Base-by-base conservation (phyloP, 2,329 filamentous ascomycete genomes). In the Pseudogymnoascus sp. region DNA sequence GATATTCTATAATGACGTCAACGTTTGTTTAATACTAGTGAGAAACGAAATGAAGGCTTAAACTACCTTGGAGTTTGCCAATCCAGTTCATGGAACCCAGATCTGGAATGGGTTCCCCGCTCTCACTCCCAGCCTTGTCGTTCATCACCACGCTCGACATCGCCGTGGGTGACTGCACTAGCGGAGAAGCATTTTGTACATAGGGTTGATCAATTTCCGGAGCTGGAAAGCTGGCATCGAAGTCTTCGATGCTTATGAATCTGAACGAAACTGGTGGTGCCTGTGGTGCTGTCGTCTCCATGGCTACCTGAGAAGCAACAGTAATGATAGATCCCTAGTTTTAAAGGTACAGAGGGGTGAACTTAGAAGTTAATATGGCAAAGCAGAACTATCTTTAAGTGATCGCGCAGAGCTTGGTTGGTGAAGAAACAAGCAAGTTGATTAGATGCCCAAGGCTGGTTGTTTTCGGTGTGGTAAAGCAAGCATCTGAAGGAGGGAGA, bases 61-160 rank as follows among this genome's bases (percentile, higher is more conserved):
- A n/a, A 59, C 58, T 58, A 70, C 70, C 68, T 4, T 64, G 58
- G 7, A 72, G 61, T 59, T 50, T 68, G 35, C 68, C 68, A 41
- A 71, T 63, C 70, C 70, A 72, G 53, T 71, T 71, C 5, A 28
- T 66, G n/a, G 59, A 58, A 9, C 69, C 68, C 14, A 71, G 11
- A 53, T 37, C 57, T 25, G 57, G 33, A 7, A 22, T 36, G 30
- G 30, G n/a, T 6, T 28, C 20, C 9, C 33, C 57, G 11, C n/a
- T 58, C n/a, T 37, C 57, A 41, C 25, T 39, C 33, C 18, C 57
- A 3, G 57, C 20, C 33, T 37, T 37, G 33, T 41, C 15, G 37
- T 58, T 58, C 57, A 41, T 12, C 57, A 20, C 33, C 15, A 41
- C 57, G 20, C 11, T 20, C 8, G 28, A 6, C n/a, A 8, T 14